Percentiles rank a stretch among this genome's conserved stretches.
Conservation (phyloP, 2,329 filamentous ascomycete genomes). For the Stagonosporopsis rhizophila region DNA sequence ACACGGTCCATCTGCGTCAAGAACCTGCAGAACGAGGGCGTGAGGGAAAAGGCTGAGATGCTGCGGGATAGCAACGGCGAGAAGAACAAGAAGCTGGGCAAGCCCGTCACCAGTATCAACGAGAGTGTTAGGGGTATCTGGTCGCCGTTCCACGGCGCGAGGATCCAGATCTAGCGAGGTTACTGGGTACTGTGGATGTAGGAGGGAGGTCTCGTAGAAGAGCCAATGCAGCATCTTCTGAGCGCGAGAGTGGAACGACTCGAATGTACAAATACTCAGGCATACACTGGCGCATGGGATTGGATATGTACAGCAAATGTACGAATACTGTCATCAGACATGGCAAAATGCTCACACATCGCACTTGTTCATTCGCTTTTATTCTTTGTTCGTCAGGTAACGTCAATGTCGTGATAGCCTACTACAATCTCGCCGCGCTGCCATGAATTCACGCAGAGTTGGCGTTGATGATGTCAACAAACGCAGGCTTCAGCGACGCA, state of each 20-base stretch:
- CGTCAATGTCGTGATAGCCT: conserved; percentile 12
- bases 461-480: conserved; percentile 75
- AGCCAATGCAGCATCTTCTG: conserved; percentile 15
- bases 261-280: conserved; percentile 20
- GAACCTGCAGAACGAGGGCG: conserved; percentile 81
- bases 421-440: conserved; percentile 49
- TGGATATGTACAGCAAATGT: conserved; percentile 33
- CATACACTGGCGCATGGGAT: conserved; percentile 29
- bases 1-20: conserved; percentile 87
- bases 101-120: conserved; percentile 67
- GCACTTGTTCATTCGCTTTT: conserved; percentile 12
- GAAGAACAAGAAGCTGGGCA: conserved; percentile 68
- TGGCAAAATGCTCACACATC: conserved; percentile 1
- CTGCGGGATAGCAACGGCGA: conserved; percentile 78
- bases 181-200: neutral
- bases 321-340: conserved; percentile 23
- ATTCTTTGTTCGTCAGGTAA: conserved; percentile 17
- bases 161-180: conserved; percentile 45
- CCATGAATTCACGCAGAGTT: conserved; percentile 50
- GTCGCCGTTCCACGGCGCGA: conserved; percentile 67
- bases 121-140: conserved; percentile 71
- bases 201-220: neutral
- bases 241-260: neutral
- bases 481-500: conserved; percentile 95
- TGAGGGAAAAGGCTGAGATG: conserved; percentile 79